Evolutionary conservation across 805 yeast species (phyloP), one percentile per base, ranked within the genome.

Genomic region (Kuraishia cidri): DNA sequence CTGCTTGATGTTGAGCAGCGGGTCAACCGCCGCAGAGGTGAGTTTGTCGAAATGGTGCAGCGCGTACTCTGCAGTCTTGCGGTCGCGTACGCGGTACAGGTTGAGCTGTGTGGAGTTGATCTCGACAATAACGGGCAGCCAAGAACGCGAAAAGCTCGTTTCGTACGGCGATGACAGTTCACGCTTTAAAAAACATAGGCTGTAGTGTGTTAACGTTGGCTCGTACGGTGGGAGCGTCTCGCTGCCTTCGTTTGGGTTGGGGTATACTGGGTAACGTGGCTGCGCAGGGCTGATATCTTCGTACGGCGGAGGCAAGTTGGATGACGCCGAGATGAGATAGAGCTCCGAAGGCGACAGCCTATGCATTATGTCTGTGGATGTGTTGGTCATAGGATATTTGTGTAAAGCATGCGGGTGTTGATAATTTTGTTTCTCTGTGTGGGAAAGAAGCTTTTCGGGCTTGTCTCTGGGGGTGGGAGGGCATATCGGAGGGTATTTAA

Each of bases 101-200:
- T 51, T 50, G 16, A 56, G 37, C 26, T 46, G 51, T 2, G 60
- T 56, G 6, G 60, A 54, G 35, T 56, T 53, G 22, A 56, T 41
- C 32, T 53, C 59, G 6, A 53, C 19, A 0, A 56, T 24, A 3
- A 47, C 40, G 1, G 60, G 59, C 16, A 26, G 31, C 22, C 25
- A 33, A 7, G 18, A 27, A 11, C 22, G 24, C 18, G 31, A 23
- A 17, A 16, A 16, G 27, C 21, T 14, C 15, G 22, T 22, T 19
- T 21, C 27, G 29, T 17, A 31, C 9, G 31, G 31, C 6, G 35
- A 15, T 3, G 13, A 12, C 16, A 17, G 24, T 16, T 33, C 35
- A 13, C 16, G 31, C 15, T 28, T 27, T 6, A 12, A 22, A 12
- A 27, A 23, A 22, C 21, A 20, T 2, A 33, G 8, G 16, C 35